A percentile compares a stretch with the other conserved stretches of the same genome.
Conservation (phyloP, 257 asterid genomes). For the Solanum dulcamara region DNA sequence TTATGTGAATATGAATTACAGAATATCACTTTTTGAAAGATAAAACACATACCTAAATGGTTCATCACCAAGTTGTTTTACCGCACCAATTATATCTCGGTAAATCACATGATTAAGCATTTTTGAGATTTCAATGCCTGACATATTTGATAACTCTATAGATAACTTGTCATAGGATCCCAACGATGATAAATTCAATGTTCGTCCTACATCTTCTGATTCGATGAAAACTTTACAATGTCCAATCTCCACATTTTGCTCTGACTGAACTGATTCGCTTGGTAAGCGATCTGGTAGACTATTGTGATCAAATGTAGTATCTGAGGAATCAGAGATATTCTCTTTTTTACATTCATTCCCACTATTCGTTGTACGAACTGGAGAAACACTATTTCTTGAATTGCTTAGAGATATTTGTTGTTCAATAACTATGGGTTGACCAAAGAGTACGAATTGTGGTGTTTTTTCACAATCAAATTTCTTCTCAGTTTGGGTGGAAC, state of each 20-base stretch:
- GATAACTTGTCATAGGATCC: conserved; percentile 50
- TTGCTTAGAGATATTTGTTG: conserved; percentile 38
- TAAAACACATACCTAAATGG: conserved; percentile 41
- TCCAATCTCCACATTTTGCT: conserved; percentile 28
- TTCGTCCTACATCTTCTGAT: conserved; percentile 58
- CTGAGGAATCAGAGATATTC: conserved; percentile 36
- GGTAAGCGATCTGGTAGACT: conserved; percentile 18
- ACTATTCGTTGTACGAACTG: conserved; percentile 16
- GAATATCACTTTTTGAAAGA: background rate
- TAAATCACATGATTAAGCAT: conserved; percentile 37
- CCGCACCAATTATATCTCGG: conserved; percentile 38
- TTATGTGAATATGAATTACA: background rate
- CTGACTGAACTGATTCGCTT: conserved; percentile 26
- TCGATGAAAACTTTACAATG: conserved; percentile 76
- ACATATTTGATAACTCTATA: conserved; percentile 41
- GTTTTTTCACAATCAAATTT: conserved; percentile 19
- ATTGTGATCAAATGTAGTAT: conserved; percentile 19
- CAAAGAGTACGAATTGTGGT: conserved; percentile 52
- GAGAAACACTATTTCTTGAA: conserved; percentile 34
- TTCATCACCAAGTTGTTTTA: conserved; percentile 46
- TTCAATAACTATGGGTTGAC: conserved; percentile 50
- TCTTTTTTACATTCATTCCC: conserved; percentile 26
- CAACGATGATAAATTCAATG: conserved; percentile 45
- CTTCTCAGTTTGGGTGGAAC: conserved; percentile 13
- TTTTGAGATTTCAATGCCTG: conserved; percentile 36